Base-by-base conservation (phyloP, 2,329 filamentous ascomycete genomes). In the Aspergillus arachidicola region DNA sequence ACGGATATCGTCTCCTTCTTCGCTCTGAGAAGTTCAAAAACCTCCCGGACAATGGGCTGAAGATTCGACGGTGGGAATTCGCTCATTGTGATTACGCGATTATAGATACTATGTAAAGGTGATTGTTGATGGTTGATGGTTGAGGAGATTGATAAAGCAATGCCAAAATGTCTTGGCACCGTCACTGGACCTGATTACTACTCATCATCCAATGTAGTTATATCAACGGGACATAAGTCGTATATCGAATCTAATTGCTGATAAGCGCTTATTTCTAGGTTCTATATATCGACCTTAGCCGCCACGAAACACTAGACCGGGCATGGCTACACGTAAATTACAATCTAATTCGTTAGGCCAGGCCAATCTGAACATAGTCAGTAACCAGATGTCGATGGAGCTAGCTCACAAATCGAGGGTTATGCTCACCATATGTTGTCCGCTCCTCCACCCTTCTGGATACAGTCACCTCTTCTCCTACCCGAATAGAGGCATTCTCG, bases 401-500 rank as follows among this genome's bases (percentile, higher is more conserved):
- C 34, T 14, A 36, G 34, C 16, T 36, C 14, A 16, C 4, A 48
- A 26, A 48, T 46, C 1, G 23, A 28, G 28, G 23, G 12, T 14
- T 6, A 26, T 12, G 82, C 83, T 79, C 71, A 86, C 84, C 80
- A 71, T 83, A 87, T 28, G 83, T 80, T 30, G 86, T 85, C 64
- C 86, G 80, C 69, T 87, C 81, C 23, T 75, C 69, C 55, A 82
- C 83, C 55, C 81, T 79, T 68, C 78, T 81, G 10, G 80, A 81
- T 53, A 90, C 84, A 32, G 74, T 70, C 63, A 89, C 82, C 53
- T 83, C 78, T 74, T 90, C 84, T 1, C 87, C 87, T 41, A 89
- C 81, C 2, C 74, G 75, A 56, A 90, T 76, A 54, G 71, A 68
- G n/a, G 75, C 70, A 19, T 74, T 75, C 36, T 72, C 72, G 12